phyloP scores from a whole-genome alignment of 768 basidiomycete species.

The Psilocybe cubensis region DNA sequence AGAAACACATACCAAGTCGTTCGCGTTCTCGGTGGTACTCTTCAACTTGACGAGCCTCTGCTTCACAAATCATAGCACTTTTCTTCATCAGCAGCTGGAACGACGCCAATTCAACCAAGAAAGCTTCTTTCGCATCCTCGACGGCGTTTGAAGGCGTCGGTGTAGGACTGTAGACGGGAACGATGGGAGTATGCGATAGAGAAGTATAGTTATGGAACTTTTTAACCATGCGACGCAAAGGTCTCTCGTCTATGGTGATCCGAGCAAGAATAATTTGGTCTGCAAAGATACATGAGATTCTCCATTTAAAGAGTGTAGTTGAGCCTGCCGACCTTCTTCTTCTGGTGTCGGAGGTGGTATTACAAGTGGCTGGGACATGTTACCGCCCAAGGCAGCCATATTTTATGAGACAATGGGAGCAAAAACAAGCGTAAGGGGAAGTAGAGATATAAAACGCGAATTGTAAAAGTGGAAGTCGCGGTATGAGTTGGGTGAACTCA shows the following conservation, averaged over 20 bases:
- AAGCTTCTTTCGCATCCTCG: conserved; percentile 78
- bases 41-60: conserved; percentile 83
- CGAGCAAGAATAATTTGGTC: conserved; percentile 82
- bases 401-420: not conserved
- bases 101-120: conserved; percentile 76
- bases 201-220: conserved; percentile 78
- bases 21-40: conserved; percentile 78
- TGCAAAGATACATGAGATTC: conserved; percentile 40
- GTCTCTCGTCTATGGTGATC: conserved; percentile 83
- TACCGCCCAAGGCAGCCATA: conserved; percentile 19
- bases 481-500: not conserved
- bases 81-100: conserved; percentile 80
- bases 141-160: conserved; percentile 33
- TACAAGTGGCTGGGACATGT: conserved; percentile 26
- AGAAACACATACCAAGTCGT: conserved; percentile 61
- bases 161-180: conserved; percentile 31
- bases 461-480: not conserved
- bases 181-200: conserved; percentile 51
- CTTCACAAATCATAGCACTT: conserved; percentile 82
- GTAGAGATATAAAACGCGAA: not conserved
- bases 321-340: conserved; percentile 80
- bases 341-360: conserved; percentile 57
- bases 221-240: conserved; percentile 77
- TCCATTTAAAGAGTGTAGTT: too few relatives aligned
- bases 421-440: not conserved